Conservation (phyloP, 768 basidiomycete species). For the Kwoniella shandongensis region DNA sequence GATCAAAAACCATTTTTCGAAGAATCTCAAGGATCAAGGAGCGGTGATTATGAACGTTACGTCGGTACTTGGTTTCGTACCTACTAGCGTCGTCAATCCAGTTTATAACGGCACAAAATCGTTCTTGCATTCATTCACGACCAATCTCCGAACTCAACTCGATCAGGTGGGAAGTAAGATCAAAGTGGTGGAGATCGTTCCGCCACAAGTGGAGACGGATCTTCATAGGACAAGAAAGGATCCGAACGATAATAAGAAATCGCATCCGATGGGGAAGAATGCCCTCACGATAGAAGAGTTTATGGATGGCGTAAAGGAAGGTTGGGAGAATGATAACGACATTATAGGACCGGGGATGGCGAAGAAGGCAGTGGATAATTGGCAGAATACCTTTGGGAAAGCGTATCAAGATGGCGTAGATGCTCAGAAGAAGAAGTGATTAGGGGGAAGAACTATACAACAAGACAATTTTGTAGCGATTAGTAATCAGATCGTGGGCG, state of each 20-base stretch:
- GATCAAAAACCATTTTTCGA: constrained; percentile 26
- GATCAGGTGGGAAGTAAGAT: constrained; percentile 19
- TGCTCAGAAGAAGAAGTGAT: no score
- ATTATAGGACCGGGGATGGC: constrained; percentile 28
- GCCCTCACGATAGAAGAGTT: constrained; percentile 37
- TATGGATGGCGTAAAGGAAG: constrained; percentile 35
- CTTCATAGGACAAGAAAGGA: constrained; percentile 31
- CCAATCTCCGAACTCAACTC: constrained; percentile 32
- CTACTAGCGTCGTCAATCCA: constrained; percentile 36
- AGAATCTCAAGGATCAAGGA: constrained; percentile 13
- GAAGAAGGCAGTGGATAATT: constrained; percentile 18
- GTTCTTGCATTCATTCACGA: constrained; percentile 28
- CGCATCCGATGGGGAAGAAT: neutral
- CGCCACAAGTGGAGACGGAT: constrained; percentile 35
- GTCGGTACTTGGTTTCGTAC: constrained; percentile 33
- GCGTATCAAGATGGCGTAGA: constrained; percentile 28
- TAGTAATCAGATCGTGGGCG: no score
- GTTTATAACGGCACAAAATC: constrained; percentile 36
- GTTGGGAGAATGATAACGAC: constrained; percentile 34
- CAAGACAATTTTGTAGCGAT: no score
- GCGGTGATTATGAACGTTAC: constrained; percentile 41
- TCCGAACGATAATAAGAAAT: constrained; percentile 40
- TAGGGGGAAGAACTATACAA: no score
- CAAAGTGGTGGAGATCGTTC: constrained; percentile 35
- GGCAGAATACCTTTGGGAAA: constrained; percentile 28